Conservation (phyloP, 1,284 basidiomycete genomes). For the Cutaneotrichosporon daszewskae region DNA sequence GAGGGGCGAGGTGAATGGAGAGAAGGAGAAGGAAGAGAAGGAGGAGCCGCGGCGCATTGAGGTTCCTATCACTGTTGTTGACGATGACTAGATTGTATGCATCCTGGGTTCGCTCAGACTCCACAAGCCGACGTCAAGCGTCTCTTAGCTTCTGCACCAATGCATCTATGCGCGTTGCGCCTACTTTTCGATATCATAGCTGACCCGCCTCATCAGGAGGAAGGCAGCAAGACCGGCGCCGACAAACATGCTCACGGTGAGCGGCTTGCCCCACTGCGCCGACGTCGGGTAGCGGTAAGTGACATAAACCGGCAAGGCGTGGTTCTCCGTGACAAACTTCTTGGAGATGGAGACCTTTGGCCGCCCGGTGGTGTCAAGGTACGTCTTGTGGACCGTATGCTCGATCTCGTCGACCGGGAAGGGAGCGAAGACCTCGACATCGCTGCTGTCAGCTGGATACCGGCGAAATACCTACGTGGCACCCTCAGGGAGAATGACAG, state of each 20-base stretch:
- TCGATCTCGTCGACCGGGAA: constrained; percentile 64
- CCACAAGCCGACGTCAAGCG: not conserved
- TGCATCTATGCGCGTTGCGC: constrained; percentile 1
- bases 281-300: constrained; percentile 71
- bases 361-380: constrained; percentile 89
- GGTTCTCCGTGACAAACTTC: constrained; percentile 68
- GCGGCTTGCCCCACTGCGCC: constrained; percentile 75
- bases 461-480: no score
- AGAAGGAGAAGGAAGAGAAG: constrained; percentile 23
- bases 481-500: constrained; percentile 85
- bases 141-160: not conserved
- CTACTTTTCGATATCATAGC: constrained; percentile 36
- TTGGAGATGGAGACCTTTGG: constrained; percentile 71
- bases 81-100: constrained; percentile 39
- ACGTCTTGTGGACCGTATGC: constrained; percentile 68
- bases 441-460: no score
- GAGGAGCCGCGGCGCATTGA: constrained; percentile 10
- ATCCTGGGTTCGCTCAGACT: no score
- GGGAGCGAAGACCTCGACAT: constrained; percentile 68
- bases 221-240: constrained; percentile 39
- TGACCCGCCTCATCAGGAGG: constrained; percentile 40
- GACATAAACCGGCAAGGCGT: constrained; percentile 54
- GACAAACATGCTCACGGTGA: constrained; percentile 50
- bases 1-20: constrained; percentile 28
- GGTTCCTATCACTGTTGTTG: constrained; percentile 39